Evolutionary conservation across 2,329 filamentous ascomycete genomes (phyloP).

Genomic region (Alternaria rosae): DNA sequence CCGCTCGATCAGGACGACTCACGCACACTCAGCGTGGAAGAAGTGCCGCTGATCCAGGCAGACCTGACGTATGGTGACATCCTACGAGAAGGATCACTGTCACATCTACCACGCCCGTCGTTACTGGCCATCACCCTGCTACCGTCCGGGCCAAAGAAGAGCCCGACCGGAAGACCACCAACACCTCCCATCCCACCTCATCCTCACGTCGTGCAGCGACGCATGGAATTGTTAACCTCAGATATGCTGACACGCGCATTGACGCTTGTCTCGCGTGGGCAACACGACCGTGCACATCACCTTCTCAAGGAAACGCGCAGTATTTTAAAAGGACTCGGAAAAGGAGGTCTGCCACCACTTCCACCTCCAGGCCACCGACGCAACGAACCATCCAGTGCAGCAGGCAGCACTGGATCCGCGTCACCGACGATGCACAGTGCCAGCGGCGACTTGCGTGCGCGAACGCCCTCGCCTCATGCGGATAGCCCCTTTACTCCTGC

Average conservation of each 20-base stretch:
- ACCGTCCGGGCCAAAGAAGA: conserved; percentile 71
- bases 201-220: conserved; percentile 90
- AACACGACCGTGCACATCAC: conserved; percentile 93
- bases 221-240: conserved; percentile 96
- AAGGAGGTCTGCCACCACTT: conserved; percentile 90
- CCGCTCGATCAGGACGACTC: conserved; percentile 86
- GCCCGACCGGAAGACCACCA: conserved; percentile 59
- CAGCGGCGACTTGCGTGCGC: conserved; percentile 43
- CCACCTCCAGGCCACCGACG: conserved; percentile 64
- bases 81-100: conserved; percentile 82
- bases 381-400: conserved; percentile 51
- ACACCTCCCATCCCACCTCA: conserved; percentile 87
- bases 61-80: conserved; percentile 95
- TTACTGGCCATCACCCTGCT: conserved; percentile 96
- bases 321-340: conserved; percentile 94
- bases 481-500: conserved; percentile 63
- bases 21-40: conserved; percentile 84
- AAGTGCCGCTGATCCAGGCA: conserved; percentile 92
- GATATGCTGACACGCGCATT: conserved; percentile 96
- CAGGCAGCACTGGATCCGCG: conserved; percentile 48
- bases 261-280: conserved; percentile 86
- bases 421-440: conserved; percentile 51
- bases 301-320: conserved; percentile 91
- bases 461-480: conserved; percentile 49
- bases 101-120: conserved; percentile 87